Evolutionary conservation across 225 moss, liverwort and hornwort species (phyloP).

Genomic region (Pseudisothecium myosuroides): DNA sequence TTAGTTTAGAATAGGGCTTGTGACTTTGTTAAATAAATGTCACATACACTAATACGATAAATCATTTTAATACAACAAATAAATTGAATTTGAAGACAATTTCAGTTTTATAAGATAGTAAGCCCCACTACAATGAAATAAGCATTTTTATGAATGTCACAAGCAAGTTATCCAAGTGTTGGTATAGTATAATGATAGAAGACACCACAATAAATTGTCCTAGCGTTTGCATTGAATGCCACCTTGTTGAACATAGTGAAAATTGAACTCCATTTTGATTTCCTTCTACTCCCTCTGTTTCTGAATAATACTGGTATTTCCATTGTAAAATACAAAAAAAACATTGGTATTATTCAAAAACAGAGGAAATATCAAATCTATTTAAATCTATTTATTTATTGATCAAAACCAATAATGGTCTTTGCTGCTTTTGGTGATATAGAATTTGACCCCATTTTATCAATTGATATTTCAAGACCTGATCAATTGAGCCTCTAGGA

Average conservation of each 20-base stretch:
- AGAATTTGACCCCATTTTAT: not conserved
- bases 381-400: not conserved
- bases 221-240: not conserved
- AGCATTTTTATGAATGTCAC: not conserved
- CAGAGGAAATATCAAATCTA: no score
- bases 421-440: not conserved
- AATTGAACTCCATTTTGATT: not conserved
- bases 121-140: no score
- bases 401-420: no score
- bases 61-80: rapidly evolving
- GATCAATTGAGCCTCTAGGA: not conserved
- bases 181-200: no score
- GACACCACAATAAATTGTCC: not conserved
- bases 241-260: not conserved
- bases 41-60: rapidly evolving
- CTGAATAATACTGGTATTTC: no score
- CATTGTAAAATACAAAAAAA: no score
- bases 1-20: rapidly evolving
- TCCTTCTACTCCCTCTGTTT: no score
- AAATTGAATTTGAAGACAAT: not conserved
- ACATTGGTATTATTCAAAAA: no score
- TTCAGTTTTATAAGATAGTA: not conserved
- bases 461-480: no score
- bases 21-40: no score
- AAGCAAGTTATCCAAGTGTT: not conserved